Evolutionary conservation across 176 grass and related monocot species (phyloP), one percentile per base, ranked within the genome.

Genomic region (Phyllostachys edulis): DNA sequence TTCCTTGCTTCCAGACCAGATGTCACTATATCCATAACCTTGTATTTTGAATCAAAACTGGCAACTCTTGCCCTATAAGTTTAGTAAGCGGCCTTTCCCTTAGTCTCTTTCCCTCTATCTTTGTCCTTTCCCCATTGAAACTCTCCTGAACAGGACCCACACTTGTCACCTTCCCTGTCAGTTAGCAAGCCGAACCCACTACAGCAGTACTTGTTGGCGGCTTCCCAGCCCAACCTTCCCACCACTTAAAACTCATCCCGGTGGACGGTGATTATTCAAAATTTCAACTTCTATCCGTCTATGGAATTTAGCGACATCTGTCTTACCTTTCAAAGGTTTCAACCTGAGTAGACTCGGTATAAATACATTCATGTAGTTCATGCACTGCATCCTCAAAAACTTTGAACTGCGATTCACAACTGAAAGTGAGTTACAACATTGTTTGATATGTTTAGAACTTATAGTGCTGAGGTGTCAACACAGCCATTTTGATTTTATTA

Each of bases 361-460:
- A 60, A 73, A 49, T 59, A 50, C 37, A 63, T 67, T 72, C 57
- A 12, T 84, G 36, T 64, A 77, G 42, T 59, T 51, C 51, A 82
- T 82, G 38, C 40, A 41, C 15, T 51, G 6, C 11, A 73, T 75
- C 63, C 14, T 60, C 52, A 84, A 38, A 85, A 76, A 61, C 45
- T 82, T 86, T 77, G 49, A 23, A 65, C 38, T 55, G 42, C 18
- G 1, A 42, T 36, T 51, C 13, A 4, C 60, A 82, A 86, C 73
- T 60, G 38, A 78, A 86, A 78, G 44, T 49, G 42, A 59, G 40
- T 20, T 73, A 83, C 54, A 23, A 5, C 51, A 74, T 73, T 67
- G 1, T n/a, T 68, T 68, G 9, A 49, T 79, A 69, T 79, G 14
- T 72, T 57, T 79, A 83, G 50, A 78, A 64, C 51, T 65, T 87